Conservation (phyloP, 495 filamentous ascomycete species). For the Penicillium roqueforti region DNA sequence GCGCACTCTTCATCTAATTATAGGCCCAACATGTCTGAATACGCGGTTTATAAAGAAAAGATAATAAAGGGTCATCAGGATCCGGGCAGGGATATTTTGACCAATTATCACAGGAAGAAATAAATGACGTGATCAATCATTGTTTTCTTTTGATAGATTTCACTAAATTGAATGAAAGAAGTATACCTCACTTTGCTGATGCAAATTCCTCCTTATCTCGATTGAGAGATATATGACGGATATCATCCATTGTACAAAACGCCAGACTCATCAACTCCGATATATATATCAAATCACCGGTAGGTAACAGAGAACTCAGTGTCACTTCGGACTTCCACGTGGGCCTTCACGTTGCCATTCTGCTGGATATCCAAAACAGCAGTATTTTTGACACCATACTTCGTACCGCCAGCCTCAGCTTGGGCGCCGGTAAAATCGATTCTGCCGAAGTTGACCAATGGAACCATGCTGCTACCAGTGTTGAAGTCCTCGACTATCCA, state of each 20-base stretch:
- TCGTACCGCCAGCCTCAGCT: constrained; percentile 26
- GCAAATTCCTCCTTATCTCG: neutral
- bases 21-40: neutral
- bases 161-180: neutral
- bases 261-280: constrained; percentile 1
- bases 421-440: constrained; percentile 47
- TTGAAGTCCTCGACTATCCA: constrained; percentile 67
- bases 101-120: no score
- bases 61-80: no score
- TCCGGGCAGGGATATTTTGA: no score
- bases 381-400: constrained; percentile 37
- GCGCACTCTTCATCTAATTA: no score
- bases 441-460: constrained; percentile 51
- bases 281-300: constrained; percentile 9
- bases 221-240: neutral
- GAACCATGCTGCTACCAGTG: constrained; percentile 41
- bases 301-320: constrained; percentile 35
- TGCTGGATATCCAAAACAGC: constrained; percentile 52
- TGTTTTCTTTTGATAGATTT: neutral
- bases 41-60: no score
- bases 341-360: constrained; percentile 44
- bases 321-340: constrained; percentile 38
- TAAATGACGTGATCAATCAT: no score
- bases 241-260: neutral
- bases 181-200: neutral